These are phyloP conservation scores for Taiozyma sp. DNA, from an alignment of 1,139 yeast genomes.

Conservation along the genomic window DNA sequence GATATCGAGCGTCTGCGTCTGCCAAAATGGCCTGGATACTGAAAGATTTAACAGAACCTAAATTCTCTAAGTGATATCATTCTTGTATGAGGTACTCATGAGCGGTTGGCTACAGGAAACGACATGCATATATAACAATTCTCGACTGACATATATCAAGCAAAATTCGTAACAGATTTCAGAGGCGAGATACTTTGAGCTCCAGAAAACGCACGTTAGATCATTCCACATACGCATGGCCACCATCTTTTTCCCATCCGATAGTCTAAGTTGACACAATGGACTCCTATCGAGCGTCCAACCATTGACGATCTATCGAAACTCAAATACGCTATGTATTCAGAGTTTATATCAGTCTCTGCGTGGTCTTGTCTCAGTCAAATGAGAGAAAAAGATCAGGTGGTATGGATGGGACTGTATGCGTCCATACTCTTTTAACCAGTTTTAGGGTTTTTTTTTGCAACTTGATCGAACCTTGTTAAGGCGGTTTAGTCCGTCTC, in stretches of 20 bases:
- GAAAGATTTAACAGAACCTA: background rate
- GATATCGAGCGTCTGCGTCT: background rate
- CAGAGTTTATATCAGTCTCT: background rate
- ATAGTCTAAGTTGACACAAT: background rate
- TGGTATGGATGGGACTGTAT: background rate
- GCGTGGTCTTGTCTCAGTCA: background rate
- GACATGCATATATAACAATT: background rate
- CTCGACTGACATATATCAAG: background rate
- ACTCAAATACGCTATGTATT: background rate
- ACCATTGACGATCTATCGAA: background rate
- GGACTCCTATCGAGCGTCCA: background rate
- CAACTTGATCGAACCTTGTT: too few species aligned
- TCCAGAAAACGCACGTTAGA: background rate
- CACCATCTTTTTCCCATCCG: background rate
- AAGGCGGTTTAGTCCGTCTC: too few species aligned
- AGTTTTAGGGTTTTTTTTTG: too few species aligned
- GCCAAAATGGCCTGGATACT: background rate
- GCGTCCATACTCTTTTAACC: too few species aligned
- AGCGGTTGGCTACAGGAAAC: background rate
- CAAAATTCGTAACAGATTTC: background rate
- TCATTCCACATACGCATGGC: background rate
- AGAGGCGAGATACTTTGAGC: background rate
- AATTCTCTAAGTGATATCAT: background rate
- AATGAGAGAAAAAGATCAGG: background rate
- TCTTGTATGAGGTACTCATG: background rate